These are phyloP conservation scores for Persicaria tinctoria DNA, from an alignment of 148 eudicot genomes.

Conservation along the genomic window DNA sequence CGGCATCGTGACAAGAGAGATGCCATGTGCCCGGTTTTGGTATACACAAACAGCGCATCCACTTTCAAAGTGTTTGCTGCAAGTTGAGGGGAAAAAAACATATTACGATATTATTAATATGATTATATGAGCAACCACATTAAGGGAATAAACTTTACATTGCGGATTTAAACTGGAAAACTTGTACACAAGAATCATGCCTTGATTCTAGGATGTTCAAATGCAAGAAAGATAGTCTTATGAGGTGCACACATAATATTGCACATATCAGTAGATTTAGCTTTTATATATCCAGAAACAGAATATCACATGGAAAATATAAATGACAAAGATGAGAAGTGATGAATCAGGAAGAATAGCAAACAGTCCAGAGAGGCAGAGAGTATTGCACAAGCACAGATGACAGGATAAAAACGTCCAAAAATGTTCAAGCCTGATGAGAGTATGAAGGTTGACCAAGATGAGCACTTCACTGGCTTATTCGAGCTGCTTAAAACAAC, in stretches of 20 bases:
- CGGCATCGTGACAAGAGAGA: conserved; percentile 90
- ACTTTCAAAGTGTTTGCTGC: conserved; percentile 88
- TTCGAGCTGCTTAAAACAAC: background rate
- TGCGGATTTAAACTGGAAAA: background rate
- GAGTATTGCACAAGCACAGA: background rate
- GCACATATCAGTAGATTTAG: background rate
- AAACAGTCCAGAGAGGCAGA: background rate
- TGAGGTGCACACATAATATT: background rate
- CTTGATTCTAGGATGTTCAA: no score
- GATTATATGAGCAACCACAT: background rate
- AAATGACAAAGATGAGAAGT: background rate
- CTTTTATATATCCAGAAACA: background rate
- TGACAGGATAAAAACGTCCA: background rate
- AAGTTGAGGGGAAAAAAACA: conserved; percentile 13
- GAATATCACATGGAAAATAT: background rate
- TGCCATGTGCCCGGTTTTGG: conserved; percentile 90
- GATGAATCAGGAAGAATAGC: background rate
- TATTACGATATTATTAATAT: background rate
- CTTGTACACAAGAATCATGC: background rate
- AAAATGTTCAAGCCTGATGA: background rate
- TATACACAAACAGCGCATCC: conserved; percentile 85
- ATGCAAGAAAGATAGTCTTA: no score
- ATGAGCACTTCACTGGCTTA: background rate
- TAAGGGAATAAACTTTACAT: background rate
- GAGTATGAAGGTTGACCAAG: background rate